Conservation (phyloP, 805 yeast species). For the Schizosaccharomyces japonicus region DNA sequence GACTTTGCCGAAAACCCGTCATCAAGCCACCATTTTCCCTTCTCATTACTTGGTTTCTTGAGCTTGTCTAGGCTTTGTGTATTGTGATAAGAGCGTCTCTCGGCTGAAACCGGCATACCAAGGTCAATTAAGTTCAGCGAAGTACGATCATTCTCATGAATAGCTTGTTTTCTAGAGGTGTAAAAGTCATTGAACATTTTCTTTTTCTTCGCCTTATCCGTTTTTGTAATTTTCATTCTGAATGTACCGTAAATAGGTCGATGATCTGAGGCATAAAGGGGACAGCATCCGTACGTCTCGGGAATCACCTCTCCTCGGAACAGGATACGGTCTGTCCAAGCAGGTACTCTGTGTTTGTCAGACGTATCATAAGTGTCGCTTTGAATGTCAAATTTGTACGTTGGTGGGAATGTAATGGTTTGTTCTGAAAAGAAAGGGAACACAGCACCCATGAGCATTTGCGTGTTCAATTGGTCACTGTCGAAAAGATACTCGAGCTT, state of each 20-base stretch:
- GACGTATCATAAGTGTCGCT: slow-evolving; percentile 62
- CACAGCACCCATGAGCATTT: slow-evolving; percentile 47
- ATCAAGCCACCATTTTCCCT: slow-evolving; percentile 15
- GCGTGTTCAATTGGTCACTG: slow-evolving; percentile 56
- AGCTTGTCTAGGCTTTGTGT: slow-evolving; percentile 64
- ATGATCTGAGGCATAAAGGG: slow-evolving; percentile 56
- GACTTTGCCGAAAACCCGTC: slow-evolving; percentile 57
- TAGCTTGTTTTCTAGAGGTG: slow-evolving; percentile 26
- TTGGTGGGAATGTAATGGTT: slow-evolving; percentile 58
- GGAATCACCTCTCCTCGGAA: slow-evolving; percentile 29
- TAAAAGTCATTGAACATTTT: slow-evolving; percentile 35
- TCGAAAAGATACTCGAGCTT: slow-evolving; percentile 31
- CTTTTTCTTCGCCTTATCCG: slow-evolving; percentile 39
- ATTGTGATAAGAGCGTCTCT: slow-evolving; percentile 7
- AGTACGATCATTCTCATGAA: slow-evolving; percentile 16
- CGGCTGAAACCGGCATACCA: not conserved
- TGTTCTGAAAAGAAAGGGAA: slow-evolving; percentile 58
- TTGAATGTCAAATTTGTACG: slow-evolving; percentile 78
- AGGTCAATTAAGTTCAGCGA: slow-evolving; percentile 12
- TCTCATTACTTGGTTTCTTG: not conserved
- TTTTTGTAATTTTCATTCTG: slow-evolving; percentile 35
- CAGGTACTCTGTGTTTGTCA: slow-evolving; percentile 79
- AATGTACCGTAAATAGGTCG: slow-evolving; percentile 77
- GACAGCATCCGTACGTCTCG: slow-evolving; percentile 40
- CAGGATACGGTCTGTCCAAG: slow-evolving; percentile 86